Conservation (phyloP, 2,329 filamentous ascomycete species). For the Alternaria novae-zelandiae region DNA sequence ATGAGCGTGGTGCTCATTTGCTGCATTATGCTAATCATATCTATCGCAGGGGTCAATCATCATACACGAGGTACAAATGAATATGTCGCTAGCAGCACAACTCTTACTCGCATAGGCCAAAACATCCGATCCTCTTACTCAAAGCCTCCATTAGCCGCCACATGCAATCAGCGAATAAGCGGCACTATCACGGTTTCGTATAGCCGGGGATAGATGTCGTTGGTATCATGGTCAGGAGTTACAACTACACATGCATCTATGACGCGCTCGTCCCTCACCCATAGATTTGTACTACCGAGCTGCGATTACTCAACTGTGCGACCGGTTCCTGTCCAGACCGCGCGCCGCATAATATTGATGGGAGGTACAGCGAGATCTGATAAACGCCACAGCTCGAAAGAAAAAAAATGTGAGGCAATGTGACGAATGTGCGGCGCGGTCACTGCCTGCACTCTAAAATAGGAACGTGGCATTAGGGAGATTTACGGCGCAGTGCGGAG, state of each 20-base stretch:
- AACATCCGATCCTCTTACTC: constrained; percentile 23
- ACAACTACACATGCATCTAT: constrained; percentile 27
- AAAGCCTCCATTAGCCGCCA: constrained; percentile 21
- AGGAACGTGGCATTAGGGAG: constrained; percentile 21
- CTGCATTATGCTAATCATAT: constrained; percentile 31
- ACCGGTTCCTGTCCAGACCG: neutral
- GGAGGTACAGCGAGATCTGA: neutral
- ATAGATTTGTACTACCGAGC: constrained; percentile 2
- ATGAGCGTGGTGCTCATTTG: constrained; percentile 22
- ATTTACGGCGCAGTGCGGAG: constrained; percentile 17
- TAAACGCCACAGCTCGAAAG: neutral
- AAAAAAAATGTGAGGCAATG: constrained; percentile 3
- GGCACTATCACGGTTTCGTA: constrained; percentile 20
- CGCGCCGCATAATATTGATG: neutral
- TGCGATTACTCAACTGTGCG: neutral
- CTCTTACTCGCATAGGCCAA: constrained; percentile 29
- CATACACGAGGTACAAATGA: constrained; percentile 16
- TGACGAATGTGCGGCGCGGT: constrained; percentile 13
- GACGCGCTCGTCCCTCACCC: constrained; percentile 23
- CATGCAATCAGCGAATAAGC: constrained; percentile 23
- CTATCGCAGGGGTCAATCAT: neutral
- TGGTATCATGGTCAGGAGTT: constrained; percentile 10
- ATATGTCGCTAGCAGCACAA: constrained; percentile 20
- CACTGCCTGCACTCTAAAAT: constrained; percentile 16
- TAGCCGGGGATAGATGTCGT: constrained; percentile 1